A percentile compares a stretch with the other conserved stretches of the same genome.
phyloP scores from a whole-genome alignment of 805 yeast genomes.

The Yamadazyma sp. region DNA sequence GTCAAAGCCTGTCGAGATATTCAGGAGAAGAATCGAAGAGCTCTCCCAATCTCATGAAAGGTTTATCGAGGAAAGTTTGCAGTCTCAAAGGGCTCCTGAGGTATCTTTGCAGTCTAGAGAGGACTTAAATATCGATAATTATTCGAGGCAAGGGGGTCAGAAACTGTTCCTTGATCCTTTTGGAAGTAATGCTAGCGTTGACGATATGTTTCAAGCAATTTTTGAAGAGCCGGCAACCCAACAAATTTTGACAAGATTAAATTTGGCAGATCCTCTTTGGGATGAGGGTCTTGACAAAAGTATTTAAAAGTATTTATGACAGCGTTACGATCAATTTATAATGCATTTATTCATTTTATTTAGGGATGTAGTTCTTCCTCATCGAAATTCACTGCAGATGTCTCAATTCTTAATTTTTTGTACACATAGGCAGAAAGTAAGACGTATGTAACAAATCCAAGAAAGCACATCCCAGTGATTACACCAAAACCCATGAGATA shows the following conservation, averaged over 20 bases:
- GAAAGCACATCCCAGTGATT: constrained; percentile 15
- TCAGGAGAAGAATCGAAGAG: constrained; percentile 10
- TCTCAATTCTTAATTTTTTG: too few species aligned
- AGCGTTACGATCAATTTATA: too few species aligned
- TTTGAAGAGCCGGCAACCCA: constrained; percentile 11
- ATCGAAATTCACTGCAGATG: too few species aligned
- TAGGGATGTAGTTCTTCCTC: background rate
- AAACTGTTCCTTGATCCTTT: background rate
- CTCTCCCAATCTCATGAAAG: constrained; percentile 1
- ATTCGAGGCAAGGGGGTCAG: too few species aligned
- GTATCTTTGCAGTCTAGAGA: too few species aligned
- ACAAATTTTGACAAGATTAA: constrained; percentile 10
- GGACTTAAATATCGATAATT: background rate
- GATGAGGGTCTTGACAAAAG: constrained; percentile 10
- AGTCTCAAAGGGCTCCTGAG: background rate
- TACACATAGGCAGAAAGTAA: constrained; percentile 13
- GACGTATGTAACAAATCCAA: constrained; percentile 8
- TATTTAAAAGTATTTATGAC: too few species aligned
- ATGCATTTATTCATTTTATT: background rate
- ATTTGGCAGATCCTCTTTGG: constrained; percentile 14
- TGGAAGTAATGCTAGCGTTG: constrained; percentile 2
- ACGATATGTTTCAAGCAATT: constrained; percentile 10
- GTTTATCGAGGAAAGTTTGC: background rate
- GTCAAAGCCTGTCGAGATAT: constrained; percentile 9
- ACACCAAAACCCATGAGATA: constrained; percentile 16